phyloP scores from a whole-genome alignment of 169 alveolate genomes.

The Theileria luwenshuni region DNA sequence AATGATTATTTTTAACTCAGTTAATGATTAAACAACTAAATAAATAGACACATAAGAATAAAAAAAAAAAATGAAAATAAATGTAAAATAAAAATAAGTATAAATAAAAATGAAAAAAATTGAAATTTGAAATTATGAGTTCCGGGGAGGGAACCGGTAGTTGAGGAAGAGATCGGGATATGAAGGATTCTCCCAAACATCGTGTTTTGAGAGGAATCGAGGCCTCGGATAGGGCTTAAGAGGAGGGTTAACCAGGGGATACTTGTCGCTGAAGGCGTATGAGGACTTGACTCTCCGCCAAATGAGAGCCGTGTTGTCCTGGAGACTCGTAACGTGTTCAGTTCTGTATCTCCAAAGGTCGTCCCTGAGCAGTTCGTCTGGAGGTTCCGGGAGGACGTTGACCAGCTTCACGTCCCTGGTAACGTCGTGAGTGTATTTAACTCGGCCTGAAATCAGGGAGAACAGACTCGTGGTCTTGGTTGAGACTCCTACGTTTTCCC shows the following conservation, averaged over 20 bases:
- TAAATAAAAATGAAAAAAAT: too few species aligned
- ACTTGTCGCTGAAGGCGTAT: conserved; percentile 18
- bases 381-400: conserved; percentile 84
- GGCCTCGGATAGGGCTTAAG: conserved; percentile 82
- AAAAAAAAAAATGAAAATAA: too few species aligned
- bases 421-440: conserved; percentile 84
- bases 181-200: conserved; percentile 80
- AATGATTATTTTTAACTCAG: too few species aligned
- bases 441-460: conserved; percentile 79
- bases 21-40: too few species aligned
- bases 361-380: conserved; percentile 80
- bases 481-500: conserved; percentile 73
- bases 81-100: too few species aligned
- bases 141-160: conserved; percentile 20
- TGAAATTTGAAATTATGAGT: neutral
- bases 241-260: conserved; percentile 70
- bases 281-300: conserved; percentile 73
- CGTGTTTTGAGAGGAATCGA: conserved; percentile 69
- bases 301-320: conserved; percentile 82
- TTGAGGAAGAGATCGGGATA: conserved; percentile 67
- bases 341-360: conserved; percentile 88
- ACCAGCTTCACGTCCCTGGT: conserved; percentile 74
- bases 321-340: conserved; percentile 82
- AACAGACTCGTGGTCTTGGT: conserved; percentile 73
- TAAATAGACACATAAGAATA: too few species aligned